Evolutionary conservation across 768 basidiomycete genomes (phyloP).

Genomic region (Suillus alpinus): DNA sequence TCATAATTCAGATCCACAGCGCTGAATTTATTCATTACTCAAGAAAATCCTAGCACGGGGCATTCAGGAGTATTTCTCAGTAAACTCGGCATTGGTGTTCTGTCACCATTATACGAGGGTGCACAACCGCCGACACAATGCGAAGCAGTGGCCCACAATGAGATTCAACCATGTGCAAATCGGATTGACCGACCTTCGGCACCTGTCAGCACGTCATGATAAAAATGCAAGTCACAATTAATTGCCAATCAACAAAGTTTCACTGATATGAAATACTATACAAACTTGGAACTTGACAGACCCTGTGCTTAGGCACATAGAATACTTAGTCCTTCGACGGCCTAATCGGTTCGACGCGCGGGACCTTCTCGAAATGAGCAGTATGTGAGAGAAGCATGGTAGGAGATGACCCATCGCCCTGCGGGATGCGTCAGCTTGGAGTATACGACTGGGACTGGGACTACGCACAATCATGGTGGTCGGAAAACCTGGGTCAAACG

Average conservation of each 20-base stretch:
- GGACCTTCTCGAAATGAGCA: conserved; percentile 9
- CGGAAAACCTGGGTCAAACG: conserved; percentile 37
- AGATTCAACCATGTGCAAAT: neutral
- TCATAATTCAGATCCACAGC: neutral
- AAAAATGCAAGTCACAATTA: neutral
- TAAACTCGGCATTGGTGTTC: neutral
- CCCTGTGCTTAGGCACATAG: neutral
- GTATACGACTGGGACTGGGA: neutral
- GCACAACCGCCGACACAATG: neutral
- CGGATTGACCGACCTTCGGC: neutral
- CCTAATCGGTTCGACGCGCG: conserved; percentile 1
- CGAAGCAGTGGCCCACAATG: neutral
- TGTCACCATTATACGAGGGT: neutral
- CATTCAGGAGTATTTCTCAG: neutral
- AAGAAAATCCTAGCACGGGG: neutral
- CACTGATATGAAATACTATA: neutral
- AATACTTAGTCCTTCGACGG: conserved; percentile 1
- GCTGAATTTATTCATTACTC: neutral
- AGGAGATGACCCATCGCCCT: conserved; percentile 3
- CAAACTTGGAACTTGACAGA: neutral
- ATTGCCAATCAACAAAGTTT: neutral
- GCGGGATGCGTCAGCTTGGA: neutral
- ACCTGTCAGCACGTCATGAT: neutral
- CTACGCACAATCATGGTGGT: conserved; percentile 25
- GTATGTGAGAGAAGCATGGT: neutral